Percentiles rank a stretch among this genome's conserved stretches.
Conservation (phyloP, 257 asterid species). For the Fraxinus excelsior region DNA sequence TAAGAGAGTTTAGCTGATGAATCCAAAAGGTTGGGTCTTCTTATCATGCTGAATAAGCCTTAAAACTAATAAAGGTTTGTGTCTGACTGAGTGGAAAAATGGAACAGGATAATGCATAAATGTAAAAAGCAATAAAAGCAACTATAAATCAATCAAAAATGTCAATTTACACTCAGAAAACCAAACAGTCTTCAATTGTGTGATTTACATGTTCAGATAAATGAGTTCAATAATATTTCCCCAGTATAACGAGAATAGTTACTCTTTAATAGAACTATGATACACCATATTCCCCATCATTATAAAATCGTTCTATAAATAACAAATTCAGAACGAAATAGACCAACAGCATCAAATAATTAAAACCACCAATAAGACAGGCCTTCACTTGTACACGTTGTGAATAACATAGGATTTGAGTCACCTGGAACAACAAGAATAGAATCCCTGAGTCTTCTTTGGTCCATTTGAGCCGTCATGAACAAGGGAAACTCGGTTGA, state of each 20-base stretch:
- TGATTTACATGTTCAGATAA: slow-evolving; percentile 27
- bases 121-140: not conserved
- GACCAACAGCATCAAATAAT: not conserved
- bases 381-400: not conserved
- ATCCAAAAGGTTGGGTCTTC: not conserved
- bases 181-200: not conserved
- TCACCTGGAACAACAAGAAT: slow-evolving; percentile 64
- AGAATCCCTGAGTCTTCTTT: slow-evolving; percentile 41
- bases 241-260: slow-evolving; percentile 1
- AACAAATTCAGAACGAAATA: slow-evolving; percentile 25
- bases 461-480: slow-evolving; percentile 39
- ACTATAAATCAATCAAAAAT: not conserved
- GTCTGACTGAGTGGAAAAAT: not conserved
- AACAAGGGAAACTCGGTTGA: slow-evolving; percentile 58
- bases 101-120: not conserved
- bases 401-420: not conserved
- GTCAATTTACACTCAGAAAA: not conserved
- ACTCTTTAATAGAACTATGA: slow-evolving; percentile 12
- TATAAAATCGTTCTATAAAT: slow-evolving; percentile 23
- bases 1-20: not conserved
- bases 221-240: slow-evolving; percentile 9
- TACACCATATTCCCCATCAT: slow-evolving; percentile 20
- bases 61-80: not conserved
- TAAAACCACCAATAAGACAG: slow-evolving; percentile 15
- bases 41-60: not conserved